Conservation (phyloP, 208 protist species). For the Crithidia sp. region DNA sequence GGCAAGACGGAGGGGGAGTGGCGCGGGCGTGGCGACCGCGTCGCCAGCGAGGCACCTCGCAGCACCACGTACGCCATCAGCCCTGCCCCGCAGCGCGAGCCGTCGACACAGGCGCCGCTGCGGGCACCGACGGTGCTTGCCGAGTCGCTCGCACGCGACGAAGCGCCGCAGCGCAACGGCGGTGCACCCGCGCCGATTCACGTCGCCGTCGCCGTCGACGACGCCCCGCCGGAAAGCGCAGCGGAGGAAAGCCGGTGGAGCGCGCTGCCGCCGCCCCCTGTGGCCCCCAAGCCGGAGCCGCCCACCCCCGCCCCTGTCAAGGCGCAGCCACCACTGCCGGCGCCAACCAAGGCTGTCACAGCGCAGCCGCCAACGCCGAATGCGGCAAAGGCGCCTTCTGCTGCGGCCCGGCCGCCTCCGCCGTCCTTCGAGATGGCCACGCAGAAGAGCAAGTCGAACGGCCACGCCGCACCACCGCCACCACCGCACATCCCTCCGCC, state of each 20-base stretch:
- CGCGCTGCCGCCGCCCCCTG: too few relatives aligned
- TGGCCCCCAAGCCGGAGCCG: too few relatives aligned
- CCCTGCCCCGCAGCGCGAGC: neutral
- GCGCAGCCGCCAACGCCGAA: neutral
- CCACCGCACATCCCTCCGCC: neutral
- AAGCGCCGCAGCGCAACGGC: neutral
- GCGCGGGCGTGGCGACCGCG: neutral
- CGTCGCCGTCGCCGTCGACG: too few relatives aligned
- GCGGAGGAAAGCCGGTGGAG: too few relatives aligned
- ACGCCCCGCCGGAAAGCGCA: too few relatives aligned
- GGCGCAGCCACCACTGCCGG: neutral
- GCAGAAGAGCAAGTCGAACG: neutral
- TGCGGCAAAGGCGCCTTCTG: neutral
- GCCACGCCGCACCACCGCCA: neutral
- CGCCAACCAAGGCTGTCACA: neutral
- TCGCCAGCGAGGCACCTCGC: neutral
- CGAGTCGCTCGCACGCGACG: conserved; percentile 1
- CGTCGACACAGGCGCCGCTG: neutral
- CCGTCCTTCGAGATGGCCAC: neutral
- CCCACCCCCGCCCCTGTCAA: neutral
- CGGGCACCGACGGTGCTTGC: conserved; percentile 8
- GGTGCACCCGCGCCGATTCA: neutral
- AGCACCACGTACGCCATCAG: conserved; percentile 10
- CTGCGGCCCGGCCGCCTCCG: too few relatives aligned
- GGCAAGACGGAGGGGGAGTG: neutral